Percentiles rank a stretch among this genome's conserved stretches.
Evolutionary conservation across 2,329 filamentous ascomycete genomes (phyloP).

Genomic region (Lasiodiplodia sp.): DNA sequence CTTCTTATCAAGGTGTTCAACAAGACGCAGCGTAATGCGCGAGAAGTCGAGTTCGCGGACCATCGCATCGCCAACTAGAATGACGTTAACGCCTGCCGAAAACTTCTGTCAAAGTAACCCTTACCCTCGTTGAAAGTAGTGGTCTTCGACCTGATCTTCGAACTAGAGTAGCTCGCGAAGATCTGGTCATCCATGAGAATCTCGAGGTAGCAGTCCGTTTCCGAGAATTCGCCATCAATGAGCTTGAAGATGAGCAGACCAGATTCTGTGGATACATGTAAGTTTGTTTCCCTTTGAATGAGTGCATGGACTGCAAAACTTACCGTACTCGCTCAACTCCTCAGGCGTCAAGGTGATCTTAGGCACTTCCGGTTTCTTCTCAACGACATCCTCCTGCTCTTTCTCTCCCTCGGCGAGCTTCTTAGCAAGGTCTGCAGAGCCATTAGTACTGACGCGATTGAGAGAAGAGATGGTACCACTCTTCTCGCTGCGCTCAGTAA

Average conservation of each 20-base stretch:
- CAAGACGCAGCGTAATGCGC: slow-evolving; percentile 84
- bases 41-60: slow-evolving; percentile 98
- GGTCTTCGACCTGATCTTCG: slow-evolving; percentile 72
- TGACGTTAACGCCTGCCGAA: slow-evolving; percentile 35
- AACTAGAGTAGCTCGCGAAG: slow-evolving; percentile 86
- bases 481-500: slow-evolving; percentile 36
- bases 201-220: slow-evolving; percentile 79
- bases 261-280: slow-evolving; percentile 66
- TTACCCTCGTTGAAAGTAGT: slow-evolving; percentile 82
- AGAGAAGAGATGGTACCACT: slow-evolving; percentile 53
- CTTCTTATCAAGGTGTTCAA: slow-evolving; percentile 78
- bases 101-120: slow-evolving; percentile 34
- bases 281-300: slow-evolving; percentile 35
- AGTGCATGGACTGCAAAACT: slow-evolving; percentile 36
- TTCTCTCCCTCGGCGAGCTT: slow-evolving; percentile 56
- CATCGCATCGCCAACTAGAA: slow-evolving; percentile 82
- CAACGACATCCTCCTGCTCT: slow-evolving; percentile 55
- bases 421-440: slow-evolving; percentile 51
- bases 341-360: slow-evolving; percentile 81
- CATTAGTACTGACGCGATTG: slow-evolving; percentile 41
- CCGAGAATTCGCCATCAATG: slow-evolving; percentile 84
- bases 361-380: slow-evolving; percentile 65
- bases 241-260: slow-evolving; percentile 95
- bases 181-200: slow-evolving; percentile 94
- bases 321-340: slow-evolving; percentile 80